These are phyloP conservation scores for Globisporangium apiculatum DNA, from an alignment of 352 stramenopile genomes.

Conservation along the genomic window DNA sequence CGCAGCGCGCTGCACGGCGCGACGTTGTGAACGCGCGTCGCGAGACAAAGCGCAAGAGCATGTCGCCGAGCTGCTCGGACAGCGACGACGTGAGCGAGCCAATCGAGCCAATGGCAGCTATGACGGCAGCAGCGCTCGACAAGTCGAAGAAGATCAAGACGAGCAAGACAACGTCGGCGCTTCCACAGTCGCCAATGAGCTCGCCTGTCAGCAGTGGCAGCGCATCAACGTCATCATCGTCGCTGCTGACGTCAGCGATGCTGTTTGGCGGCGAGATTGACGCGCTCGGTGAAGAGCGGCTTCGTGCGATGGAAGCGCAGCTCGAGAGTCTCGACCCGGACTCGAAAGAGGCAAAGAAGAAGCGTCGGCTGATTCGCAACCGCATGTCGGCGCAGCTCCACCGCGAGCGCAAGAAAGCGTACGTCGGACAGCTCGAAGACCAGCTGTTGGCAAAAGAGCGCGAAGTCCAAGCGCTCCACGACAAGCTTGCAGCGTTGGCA, in stretches of 20 bases:
- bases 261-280: conserved; percentile 45
- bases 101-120: conserved; percentile 4
- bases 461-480: conserved; percentile 66
- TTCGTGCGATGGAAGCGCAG: conserved; percentile 80
- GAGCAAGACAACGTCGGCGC: conserved; percentile 32
- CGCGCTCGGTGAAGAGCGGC: conserved; percentile 61
- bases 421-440: conserved; percentile 81
- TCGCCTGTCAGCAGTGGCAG: conserved; percentile 4
- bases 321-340: conserved; percentile 78
- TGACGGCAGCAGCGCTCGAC: conserved; percentile 11
- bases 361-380: conserved; percentile 81
- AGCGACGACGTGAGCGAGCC: conserved; percentile 3
- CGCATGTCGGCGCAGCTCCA: conserved; percentile 86
- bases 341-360: conserved; percentile 89
- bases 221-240: conserved; percentile 13
- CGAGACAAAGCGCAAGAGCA: conserved; percentile 69
- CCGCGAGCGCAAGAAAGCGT: conserved; percentile 85
- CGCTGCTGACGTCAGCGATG: conserved; percentile 11
- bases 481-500: conserved; percentile 66
- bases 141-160: conserved; percentile 78
- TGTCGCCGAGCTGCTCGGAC: conserved; percentile 12
- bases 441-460: conserved; percentile 77
- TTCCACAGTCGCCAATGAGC: conserved; percentile 1
- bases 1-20: conserved; percentile 51
- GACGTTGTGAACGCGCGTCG: conserved; percentile 62